phyloP scores from a whole-genome alignment of 1,284 basidiomycete species.

The Heterobasidion irregulare region DNA sequence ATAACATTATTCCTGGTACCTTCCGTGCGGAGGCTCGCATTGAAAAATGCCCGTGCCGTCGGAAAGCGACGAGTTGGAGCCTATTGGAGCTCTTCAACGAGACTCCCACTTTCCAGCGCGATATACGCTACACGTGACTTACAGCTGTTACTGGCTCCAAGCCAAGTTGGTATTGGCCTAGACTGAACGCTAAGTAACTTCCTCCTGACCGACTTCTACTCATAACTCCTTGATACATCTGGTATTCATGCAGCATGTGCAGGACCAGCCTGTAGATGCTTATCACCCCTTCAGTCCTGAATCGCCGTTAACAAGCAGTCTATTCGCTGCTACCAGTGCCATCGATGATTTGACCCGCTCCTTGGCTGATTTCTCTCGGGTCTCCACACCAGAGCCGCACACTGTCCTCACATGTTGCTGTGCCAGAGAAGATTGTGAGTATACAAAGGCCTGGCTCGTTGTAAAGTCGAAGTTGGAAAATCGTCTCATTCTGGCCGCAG shows the following conservation, averaged over 20 bases:
- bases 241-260: neutral
- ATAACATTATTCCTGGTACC: no score
- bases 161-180: no score
- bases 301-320: conserved; percentile 46
- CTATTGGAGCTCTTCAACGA: no score
- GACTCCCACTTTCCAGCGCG: no score
- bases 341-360: conserved; percentile 73
- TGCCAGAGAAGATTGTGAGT: conserved; percentile 53
- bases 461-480: conserved; percentile 66
- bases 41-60: no score
- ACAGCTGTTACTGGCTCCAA: no score
- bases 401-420: conserved; percentile 55
- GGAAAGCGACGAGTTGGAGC: no score
- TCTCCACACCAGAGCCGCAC: conserved; percentile 57
- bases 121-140: no score
- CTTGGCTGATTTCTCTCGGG: conserved; percentile 59
- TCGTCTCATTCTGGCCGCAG: conserved; percentile 74
- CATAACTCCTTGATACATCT: no score
- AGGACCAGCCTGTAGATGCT: neutral
- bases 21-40: no score
- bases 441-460: conserved; percentile 53
- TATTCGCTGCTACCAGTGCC: conserved; percentile 53
- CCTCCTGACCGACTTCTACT: no score
- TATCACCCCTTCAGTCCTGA: conserved; percentile 37
- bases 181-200: no score